phyloP scores from a whole-genome alignment of 208 protist species.

The Trypanosoma grayi region DNA sequence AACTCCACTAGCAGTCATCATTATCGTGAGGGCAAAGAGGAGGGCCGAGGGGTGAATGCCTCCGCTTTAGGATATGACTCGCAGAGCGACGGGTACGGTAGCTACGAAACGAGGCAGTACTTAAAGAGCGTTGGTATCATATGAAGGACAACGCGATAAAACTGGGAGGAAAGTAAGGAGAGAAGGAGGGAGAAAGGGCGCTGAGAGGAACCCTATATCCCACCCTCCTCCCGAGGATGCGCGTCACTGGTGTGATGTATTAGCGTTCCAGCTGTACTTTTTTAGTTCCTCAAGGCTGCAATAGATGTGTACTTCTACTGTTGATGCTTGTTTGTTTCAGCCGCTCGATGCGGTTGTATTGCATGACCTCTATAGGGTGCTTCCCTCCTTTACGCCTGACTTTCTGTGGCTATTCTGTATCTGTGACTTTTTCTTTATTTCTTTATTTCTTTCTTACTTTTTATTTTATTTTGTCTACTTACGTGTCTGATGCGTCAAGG shows the following conservation, averaged over 20 bases:
- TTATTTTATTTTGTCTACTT: conserved; percentile 11
- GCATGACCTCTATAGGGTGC: too few species aligned
- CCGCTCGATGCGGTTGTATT: too few species aligned
- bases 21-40: conserved; percentile 8
- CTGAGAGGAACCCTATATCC: too few species aligned
- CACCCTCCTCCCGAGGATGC: too few species aligned
- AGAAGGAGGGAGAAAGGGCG: background rate
- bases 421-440: background rate
- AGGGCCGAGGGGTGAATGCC: background rate
- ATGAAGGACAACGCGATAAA: conserved; percentile 6
- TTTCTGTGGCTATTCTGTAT: conserved; percentile 5
- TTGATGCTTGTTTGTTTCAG: conserved; percentile 4
- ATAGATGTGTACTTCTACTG: background rate
- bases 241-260: background rate
- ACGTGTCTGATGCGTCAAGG: too few species aligned
- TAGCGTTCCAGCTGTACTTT: too few species aligned
- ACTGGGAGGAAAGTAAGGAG: conserved; percentile 1
- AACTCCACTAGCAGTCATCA: conserved; percentile 7
- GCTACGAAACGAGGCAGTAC: conserved; percentile 85
- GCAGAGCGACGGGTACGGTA: conserved; percentile 84
- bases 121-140: conserved; percentile 73
- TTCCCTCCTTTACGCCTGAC: background rate
- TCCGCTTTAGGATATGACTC: conserved; percentile 53
- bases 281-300: too few species aligned
- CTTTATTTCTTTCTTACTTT: background rate